These are phyloP conservation scores for Saccharomycopsis selenospora DNA, from an alignment of 805 yeast species.

Conservation along the genomic window DNA sequence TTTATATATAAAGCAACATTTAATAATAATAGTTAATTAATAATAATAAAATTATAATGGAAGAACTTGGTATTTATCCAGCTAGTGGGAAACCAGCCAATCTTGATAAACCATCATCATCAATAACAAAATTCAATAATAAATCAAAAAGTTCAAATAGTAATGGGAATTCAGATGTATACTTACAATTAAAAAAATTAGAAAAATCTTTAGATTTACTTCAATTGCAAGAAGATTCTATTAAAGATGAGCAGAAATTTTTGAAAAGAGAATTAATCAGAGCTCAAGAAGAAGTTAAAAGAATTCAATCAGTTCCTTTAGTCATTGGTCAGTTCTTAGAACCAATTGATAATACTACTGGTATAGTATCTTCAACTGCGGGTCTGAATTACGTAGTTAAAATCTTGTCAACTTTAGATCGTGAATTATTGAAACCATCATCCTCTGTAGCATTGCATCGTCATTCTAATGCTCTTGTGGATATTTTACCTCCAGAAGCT, in stretches of 20 bases:
- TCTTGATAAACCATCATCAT: constrained; percentile 28
- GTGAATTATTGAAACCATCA: constrained; percentile 90
- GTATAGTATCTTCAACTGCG: constrained; percentile 94
- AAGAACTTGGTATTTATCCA: constrained; percentile 51
- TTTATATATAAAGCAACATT: no score
- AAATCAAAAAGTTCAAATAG: constrained; percentile 21
- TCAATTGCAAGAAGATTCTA: constrained; percentile 87
- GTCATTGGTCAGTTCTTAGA: constrained; percentile 98
- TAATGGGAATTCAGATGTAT: constrained; percentile 51
- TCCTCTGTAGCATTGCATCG: constrained; percentile 97
- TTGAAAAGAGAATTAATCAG: constrained; percentile 87
- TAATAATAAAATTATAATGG: constrained; percentile 40
- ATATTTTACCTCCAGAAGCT: constrained; percentile 97
- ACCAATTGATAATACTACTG: constrained; percentile 94
- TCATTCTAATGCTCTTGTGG: constrained; percentile 96
- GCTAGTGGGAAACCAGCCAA: constrained; percentile 26
- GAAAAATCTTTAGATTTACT: constrained; percentile 86
- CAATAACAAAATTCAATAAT: constrained; percentile 29
- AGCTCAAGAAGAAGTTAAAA: constrained; percentile 97
- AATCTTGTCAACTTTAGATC: constrained; percentile 86
- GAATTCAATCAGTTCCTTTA: constrained; percentile 94
- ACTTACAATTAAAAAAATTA: constrained; percentile 75
- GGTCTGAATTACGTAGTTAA: constrained; percentile 97
- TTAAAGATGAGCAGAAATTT: constrained; percentile 97
- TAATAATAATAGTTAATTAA: no score